Evolutionary conservation across 257 asterid species (phyloP).

Genomic region (Orobanche coerulescens): DNA sequence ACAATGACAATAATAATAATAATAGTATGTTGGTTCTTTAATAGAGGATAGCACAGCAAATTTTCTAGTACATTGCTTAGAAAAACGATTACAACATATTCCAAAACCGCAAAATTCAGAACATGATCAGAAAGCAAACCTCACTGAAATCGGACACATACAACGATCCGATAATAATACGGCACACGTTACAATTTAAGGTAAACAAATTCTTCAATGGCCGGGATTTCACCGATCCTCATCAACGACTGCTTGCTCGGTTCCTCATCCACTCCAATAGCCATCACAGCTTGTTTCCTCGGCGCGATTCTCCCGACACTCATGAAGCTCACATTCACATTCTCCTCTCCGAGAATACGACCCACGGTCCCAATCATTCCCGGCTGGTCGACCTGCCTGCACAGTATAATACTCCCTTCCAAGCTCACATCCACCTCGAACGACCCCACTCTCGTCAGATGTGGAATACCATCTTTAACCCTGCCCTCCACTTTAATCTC

Average conservation of each 20-base stretch:
- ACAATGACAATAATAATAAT: too few relatives aligned
- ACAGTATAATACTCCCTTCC: constrained; percentile 83
- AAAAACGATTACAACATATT: too few relatives aligned
- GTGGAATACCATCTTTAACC: constrained; percentile 85
- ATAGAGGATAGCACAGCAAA: too few relatives aligned
- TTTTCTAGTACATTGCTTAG: too few relatives aligned
- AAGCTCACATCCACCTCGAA: constrained; percentile 89
- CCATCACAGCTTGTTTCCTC: constrained; percentile 89
- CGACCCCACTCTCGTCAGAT: constrained; percentile 75
- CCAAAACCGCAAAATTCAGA: too few relatives aligned
- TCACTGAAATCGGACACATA: too few relatives aligned
- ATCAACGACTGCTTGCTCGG: constrained; percentile 68
- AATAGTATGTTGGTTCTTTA: too few relatives aligned
- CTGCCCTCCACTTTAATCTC: constrained; percentile 75
- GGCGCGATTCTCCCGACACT: constrained; percentile 86
- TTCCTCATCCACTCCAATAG: constrained; percentile 88
- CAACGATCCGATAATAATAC: too few relatives aligned
- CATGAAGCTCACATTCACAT: constrained; percentile 86
- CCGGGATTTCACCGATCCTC: constrained; percentile 79
- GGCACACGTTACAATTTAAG: constrained; percentile 47
- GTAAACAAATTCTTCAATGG: constrained; percentile 77
- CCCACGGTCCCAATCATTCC: constrained; percentile 96
- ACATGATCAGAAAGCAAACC: too few relatives aligned
- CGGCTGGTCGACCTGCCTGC: constrained; percentile 95
- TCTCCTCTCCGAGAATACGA: constrained; percentile 70